These are phyloP conservation scores for Pyrenochaeta sp. DNA, from an alignment of 2,329 filamentous ascomycete genomes.

Conservation along the genomic window DNA sequence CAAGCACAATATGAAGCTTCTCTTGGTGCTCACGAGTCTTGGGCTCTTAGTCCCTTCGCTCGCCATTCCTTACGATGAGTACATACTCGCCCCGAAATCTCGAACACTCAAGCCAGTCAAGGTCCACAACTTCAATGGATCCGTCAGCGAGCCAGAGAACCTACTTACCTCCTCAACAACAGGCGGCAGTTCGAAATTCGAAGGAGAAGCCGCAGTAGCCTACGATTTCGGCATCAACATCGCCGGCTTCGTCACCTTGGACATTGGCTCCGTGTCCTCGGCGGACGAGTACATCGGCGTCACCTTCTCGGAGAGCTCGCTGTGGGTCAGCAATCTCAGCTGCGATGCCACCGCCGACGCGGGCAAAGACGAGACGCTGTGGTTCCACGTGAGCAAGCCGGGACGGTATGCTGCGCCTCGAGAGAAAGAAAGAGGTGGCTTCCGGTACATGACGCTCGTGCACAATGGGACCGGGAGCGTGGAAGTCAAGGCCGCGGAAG, in stretches of 20 bases:
- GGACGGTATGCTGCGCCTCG: constrained; percentile 53
- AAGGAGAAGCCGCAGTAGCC: constrained; percentile 47
- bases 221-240: constrained; percentile 55
- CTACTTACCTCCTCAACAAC: constrained; percentile 29
- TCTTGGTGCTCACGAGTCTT: background rate
- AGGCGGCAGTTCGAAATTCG: constrained; percentile 43
- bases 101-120: constrained; percentile 39
- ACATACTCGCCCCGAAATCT: constrained; percentile 52
- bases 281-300: constrained; percentile 51
- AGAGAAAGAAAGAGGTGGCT: constrained; percentile 54
- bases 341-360: constrained; percentile 57
- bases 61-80: constrained; percentile 46
- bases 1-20: constrained; percentile 8
- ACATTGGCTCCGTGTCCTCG: constrained; percentile 43
- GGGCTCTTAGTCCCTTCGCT: background rate
- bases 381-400: constrained; percentile 52
- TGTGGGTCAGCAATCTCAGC: constrained; percentile 58
- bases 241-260: constrained; percentile 49
- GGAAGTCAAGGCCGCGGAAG: constrained; percentile 44
- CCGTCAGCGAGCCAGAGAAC: constrained; percentile 44
- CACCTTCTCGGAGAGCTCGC: constrained; percentile 51
- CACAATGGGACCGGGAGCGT: constrained; percentile 54
- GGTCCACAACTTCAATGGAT: constrained; percentile 50
- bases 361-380: constrained; percentile 58
- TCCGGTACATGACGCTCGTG: constrained; percentile 56